Evolutionary conservation across 1,284 basidiomycete species (phyloP), one percentile per base, ranked within the genome.

Genomic region (Microbotryum silenes-acaulis): DNA sequence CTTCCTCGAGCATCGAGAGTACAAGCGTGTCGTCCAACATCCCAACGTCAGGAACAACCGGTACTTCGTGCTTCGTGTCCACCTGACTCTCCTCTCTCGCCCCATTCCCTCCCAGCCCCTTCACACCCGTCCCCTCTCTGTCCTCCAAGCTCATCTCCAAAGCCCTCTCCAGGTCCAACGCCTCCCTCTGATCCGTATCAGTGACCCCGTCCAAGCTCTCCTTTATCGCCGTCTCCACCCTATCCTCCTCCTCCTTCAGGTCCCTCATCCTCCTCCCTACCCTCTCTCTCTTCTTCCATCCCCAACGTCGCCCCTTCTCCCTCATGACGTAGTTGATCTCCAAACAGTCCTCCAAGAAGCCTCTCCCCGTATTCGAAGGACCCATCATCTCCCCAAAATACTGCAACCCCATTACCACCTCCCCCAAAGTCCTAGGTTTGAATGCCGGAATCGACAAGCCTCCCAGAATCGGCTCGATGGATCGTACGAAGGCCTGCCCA

Each of bases 291-390:
- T 47, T 48, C 53, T 48, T 33, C 31, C 33, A 16, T 52, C 50
- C 23, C 54, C 60, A 21, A 18, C 46, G 4, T 33, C 58, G 6
- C 1, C 49, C 44, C 12, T 20, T 23, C 23, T 58, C 51, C 16
- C 65, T 51, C 52, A 65, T 12, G 3, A 60, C 54, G n/a, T 68
- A 68, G 5, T 37, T 46, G 6, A 68, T 61, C 51, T 65, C 66
- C 25, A 65, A 14, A n/a, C 58, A 51, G 14, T 21, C 23, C 21
- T 62, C 62, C 16, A 58, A 21, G 5, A 60, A 49, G 23, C 27
- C 20, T n/a, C 29, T 21, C 16, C 20, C 21, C 44, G 23, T 14
- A 18, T 20, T 46, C 0, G 51, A 49, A 12, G 14, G 37, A 42
- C 57, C 45, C 25, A 58, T 23, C 7, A 64, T 21, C 16, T 54